Base-by-base conservation (phyloP, 2,329 filamentous ascomycete species). In the Neoscytalidium dimidiatum region DNA sequence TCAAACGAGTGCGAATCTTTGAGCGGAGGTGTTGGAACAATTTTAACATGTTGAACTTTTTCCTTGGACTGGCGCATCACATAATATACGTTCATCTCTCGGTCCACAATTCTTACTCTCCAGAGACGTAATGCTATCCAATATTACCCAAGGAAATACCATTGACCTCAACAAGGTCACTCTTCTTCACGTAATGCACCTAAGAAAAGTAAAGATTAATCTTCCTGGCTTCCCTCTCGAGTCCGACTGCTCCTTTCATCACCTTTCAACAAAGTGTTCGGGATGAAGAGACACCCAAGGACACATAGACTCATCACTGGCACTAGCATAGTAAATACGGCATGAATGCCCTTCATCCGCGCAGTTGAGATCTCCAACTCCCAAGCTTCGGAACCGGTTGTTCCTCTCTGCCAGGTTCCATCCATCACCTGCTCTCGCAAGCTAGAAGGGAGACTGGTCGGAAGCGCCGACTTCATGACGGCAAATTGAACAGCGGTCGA, bases 221-320 rank as follows among this genome's bases (percentile, higher is more conserved):
- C n/a, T n/a, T n/a, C n/a, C n/a, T n/a, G n/a, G n/a, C n/a, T n/a
- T 41, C 35, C 35, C 35, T 41, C 35, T 41, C 35, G 8, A 11
- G 35, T 14, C 8, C 9, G 35, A 17, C 5, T 8, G 13, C n/a
- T 17, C 35, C 35, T 41, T 41, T 41, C 52, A 23, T 57, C 52
- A 5, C 52, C 52, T 9, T 17, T 41, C 31, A 57, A 43, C 35
- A 57, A 21, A 11, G 5, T 26, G 43, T 43, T 21, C 1, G 52
- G 52, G 14, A 57, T 41, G 13, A 23, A 29, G 13, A 29, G n/a
- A 8, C 35, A 43, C 3, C 52, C 52, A 17, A 43, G 3, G 21
- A 57, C 2, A 29, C 52, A 57, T 0, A 21, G 6, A 6, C 33
- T 1, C 84, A 83, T 64, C 38, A 64, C n/a, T 2, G 64, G 64